Base-by-base conservation (phyloP, 129 eudicot genomes). In the Kitagawia praeruptora region DNA sequence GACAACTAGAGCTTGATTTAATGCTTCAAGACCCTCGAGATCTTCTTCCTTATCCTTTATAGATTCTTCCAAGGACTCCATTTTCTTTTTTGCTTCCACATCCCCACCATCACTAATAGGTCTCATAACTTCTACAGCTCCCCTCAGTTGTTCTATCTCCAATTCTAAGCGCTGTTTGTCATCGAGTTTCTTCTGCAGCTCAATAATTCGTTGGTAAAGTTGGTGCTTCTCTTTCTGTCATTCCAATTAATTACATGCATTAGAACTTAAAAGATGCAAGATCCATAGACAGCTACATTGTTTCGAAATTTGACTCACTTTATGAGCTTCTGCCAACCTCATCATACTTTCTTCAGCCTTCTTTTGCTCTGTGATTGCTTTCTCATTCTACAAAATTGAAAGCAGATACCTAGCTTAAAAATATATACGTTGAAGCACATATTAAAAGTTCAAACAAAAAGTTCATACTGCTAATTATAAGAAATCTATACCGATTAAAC, bases 171-270 rank as follows among this genome's bases (percentile, higher is more conserved):
- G 85, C 79, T 91, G 97, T 80, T 86, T 87, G n/a, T 82, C 90
- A 81, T 89, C 89, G 19, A 91, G 86, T 78, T 87, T 67, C 77
- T 79, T 87, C 58, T 91, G 87, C 54, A 91, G 88, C 48, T 87
- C 86, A 3, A 91, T 85, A 44, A 84, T 78, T 46, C 63, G 81
- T 51, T 80, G 85, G 71, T 84, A 86, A 75, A 89, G 93, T 64
- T 84, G 72, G 63, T 91, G 91, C 79, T 84, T 89, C 83, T 89
- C 80, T 83, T 86, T 94, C 98, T 94, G 83, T 42, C 82, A 81
- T 23, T 47, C 44, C 39, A 75, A 76, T 27, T 47, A 70, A 47
- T 38, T 2, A 49, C 34, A 74, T 80, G 40, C 77, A 27, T 42
- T 16, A 74, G 47, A 8, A 44, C 13, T 44, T 8, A 9, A 58